Conservation (phyloP, 23 red algal species). For the Gracilaria domingensis region DNA sequence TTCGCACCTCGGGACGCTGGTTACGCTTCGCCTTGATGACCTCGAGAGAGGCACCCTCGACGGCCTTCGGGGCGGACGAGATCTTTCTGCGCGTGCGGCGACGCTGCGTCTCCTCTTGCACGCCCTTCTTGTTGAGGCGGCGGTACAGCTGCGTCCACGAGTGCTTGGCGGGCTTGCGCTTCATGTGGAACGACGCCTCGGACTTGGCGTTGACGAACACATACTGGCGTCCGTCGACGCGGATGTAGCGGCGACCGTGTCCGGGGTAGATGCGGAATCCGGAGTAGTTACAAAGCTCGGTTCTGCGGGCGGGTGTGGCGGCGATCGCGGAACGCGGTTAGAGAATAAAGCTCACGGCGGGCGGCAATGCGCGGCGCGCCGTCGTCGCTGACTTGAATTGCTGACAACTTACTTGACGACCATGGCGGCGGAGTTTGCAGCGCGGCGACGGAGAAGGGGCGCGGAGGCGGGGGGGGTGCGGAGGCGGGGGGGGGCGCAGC, state of each 20-base stretch:
- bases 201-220: constrained; percentile 95
- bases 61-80: constrained; percentile 88
- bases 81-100: constrained; percentile 77
- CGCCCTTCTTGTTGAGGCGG: constrained; percentile 97
- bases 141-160: constrained; percentile 98
- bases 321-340: not conserved
- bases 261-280: constrained; percentile 98
- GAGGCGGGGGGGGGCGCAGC: not conserved
- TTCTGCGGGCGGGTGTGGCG: constrained; percentile 1
- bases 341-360: not conserved
- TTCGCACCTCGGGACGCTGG: constrained; percentile 87
- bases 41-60: constrained; percentile 96
- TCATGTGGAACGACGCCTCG: constrained; percentile 97
- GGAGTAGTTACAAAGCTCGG: constrained; percentile 93
- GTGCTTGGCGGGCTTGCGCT: constrained; percentile 92
- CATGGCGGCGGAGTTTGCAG: constrained; percentile 24
- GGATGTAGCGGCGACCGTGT: constrained; percentile 90
- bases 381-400: not conserved
- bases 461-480: too few relatives aligned
- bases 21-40: constrained; percentile 95
- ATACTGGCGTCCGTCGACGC: constrained; percentile 83
- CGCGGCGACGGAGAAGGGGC: not conserved
- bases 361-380: too few relatives aligned
- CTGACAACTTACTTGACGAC: constrained; percentile 71
- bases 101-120: constrained; percentile 85